Evolutionary conservation across 805 yeast genomes (phyloP), one percentile per base, ranked within the genome.

Genomic region (Jamesozyma spencerorum): DNA sequence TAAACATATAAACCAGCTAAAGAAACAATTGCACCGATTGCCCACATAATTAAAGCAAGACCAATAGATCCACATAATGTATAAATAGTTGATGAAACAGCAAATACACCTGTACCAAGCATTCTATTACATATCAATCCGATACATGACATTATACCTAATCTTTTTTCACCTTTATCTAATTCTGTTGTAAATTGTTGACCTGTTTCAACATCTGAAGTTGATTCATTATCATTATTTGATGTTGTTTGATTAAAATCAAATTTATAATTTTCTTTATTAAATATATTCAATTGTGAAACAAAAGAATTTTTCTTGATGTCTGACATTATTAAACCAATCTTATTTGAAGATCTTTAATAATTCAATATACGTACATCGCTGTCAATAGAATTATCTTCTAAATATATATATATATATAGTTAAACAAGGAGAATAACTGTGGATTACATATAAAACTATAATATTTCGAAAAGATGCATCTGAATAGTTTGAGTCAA

Each of bases 71-170:
- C 88, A 43, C 62, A 53, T 34, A 69, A 50, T 1, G 58, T 47
- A 47, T 64, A 69, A 42, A 81, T 70, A 1, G 76, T 66, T 3
- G 79, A 74, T 4, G 87, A 84, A 0, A 83, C 79, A 11, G 82
- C 75, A 55, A 81, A 81, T 36, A 81, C 79, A 61, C 87, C 87
- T 0, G 87, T 81, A 47, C 88, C 88, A 34, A 81, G 68, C 65
- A 81, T 75, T 48, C 87, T 75, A 47, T 79, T 81, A 50, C 80
- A 66, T 42, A 79, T 75, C 42, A 79, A 63, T 38, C 81, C 81
- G 39, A 79, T 70, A 40, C 87, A 83, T 34, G 81, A 74, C 29
- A 72, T 38, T 35, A 72, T 56, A 38, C 80, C 80, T 29, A 75
- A 48, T 34, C 68, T 63, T 43, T 67, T 69, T 33, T 62, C 57